Evolutionary conservation across 495 filamentous ascomycete species (phyloP), one percentile per base, ranked within the genome.

Genomic region (Xylaria palmicola): DNA sequence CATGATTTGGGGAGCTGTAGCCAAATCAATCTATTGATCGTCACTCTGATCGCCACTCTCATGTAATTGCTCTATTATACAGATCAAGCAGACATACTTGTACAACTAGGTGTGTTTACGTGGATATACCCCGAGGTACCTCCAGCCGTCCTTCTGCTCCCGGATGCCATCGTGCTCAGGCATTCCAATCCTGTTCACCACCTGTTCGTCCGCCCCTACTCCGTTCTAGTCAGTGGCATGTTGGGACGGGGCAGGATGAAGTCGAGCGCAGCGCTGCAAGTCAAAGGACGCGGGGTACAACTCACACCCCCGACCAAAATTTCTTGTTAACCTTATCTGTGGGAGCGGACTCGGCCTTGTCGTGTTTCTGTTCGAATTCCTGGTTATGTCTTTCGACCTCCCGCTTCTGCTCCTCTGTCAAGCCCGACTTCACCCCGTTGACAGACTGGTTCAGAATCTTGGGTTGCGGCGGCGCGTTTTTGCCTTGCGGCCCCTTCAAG

Each of bases 311-410:
- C 40, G 61, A 64, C 79, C 80, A 83, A 51, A 81, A 83, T 19
- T 71, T 75, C 63, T 77, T 75, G 56, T 81, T 66, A 6, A 83
- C 81, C 73, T 79, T 79, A 52, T 83, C 80, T 4, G 74, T 65
- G 8, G 58, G 56, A 0, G 76, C 77, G 17, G 56, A 17, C 6
- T 69, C 47, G 15, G 75, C 79, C 53, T 62, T 67, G 44, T 76
- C 80, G 44, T 81, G 75, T 47, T 79, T 76, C 45, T 72, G 59
- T 62, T 82, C 79, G 71, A 82, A 84, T 13, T 81, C 79, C 27
- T 41, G 39, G 55, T 84, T 84, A 69, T 83, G 79, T 68, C 69
- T 60, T 59, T 81, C 76, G 53, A 82, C 79, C 67, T 84, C 79
- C 56, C 67, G 69, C 66, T 80, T 67, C 68, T 82, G 75, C 59